Evolutionary conservation across 148 eudicot species (phyloP).

Genomic region (Camellia lanceoleosa): DNA sequence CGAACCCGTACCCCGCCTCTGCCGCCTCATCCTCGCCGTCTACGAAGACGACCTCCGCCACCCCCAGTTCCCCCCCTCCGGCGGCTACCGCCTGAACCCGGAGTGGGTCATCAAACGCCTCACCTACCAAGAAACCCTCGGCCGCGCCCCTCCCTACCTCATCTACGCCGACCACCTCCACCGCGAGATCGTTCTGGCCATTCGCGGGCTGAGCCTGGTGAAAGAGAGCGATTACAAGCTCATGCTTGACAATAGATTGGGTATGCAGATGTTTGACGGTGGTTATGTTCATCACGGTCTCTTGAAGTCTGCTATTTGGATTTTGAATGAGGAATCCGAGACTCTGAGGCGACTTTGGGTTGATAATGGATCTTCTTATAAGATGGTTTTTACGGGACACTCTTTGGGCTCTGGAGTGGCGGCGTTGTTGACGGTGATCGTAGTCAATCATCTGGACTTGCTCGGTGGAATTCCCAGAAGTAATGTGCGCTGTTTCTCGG

Average conservation of each 20-base stretch:
- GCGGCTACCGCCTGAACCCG: conserved; percentile 63
- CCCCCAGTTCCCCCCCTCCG: conserved; percentile 48
- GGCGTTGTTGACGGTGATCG: conserved; percentile 21
- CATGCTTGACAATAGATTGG: conserved; percentile 59
- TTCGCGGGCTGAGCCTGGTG: conserved; percentile 65
- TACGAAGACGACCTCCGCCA: conserved; percentile 68
- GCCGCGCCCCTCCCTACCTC: conserved; percentile 77
- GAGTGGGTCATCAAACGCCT: conserved; percentile 69
- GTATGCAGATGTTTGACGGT: conserved; percentile 91
- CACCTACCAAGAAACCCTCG: conserved; percentile 59
- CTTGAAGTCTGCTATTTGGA: conserved; percentile 75
- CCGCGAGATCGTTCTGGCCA: conserved; percentile 61
- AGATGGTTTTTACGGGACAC: conserved; percentile 42
- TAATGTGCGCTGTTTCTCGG: conserved; percentile 52
- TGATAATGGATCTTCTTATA: conserved; percentile 62
- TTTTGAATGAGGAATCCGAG: conserved; percentile 63
- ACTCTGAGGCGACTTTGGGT: conserved; percentile 58
- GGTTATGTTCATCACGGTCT: conserved; percentile 90
- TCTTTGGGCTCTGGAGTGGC: conserved; percentile 27
- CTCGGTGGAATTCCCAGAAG: conserved; percentile 74
- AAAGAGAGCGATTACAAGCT: conserved; percentile 77
- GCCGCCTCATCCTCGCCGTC: conserved; percentile 65
- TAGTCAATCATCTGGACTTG: conserved; percentile 41
- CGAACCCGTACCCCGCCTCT: conserved; percentile 70
- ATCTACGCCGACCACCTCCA: conserved; percentile 61